Conservation (phyloP, 2,329 filamentous ascomycete genomes). For the Hymenoscyphus linearis region DNA sequence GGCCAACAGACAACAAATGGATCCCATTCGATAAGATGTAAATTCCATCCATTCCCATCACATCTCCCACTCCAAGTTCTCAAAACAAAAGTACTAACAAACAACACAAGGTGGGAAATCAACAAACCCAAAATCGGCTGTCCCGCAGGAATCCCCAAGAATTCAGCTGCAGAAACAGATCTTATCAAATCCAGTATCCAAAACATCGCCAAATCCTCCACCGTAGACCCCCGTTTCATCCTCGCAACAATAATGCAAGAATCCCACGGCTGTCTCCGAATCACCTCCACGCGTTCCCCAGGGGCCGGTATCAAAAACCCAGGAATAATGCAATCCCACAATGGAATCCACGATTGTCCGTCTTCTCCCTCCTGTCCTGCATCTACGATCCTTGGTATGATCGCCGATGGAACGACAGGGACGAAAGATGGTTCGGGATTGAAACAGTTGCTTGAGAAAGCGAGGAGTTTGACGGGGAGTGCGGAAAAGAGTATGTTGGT, state of each 20-base stretch:
- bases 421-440: background rate
- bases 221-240: background rate
- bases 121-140: background rate
- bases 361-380: too few relatives aligned
- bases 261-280: background rate
- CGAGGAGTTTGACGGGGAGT: background rate
- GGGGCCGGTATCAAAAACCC: background rate
- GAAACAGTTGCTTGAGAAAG: background rate
- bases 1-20: background rate
- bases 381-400: background rate
- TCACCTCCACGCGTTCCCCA: background rate
- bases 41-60: background rate
- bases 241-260: background rate
- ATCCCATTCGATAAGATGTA: background rate
- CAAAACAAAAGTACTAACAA: background rate
- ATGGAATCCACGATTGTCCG: background rate
- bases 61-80: background rate
- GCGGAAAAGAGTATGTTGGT: background rate
- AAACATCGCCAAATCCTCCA: background rate
- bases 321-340: background rate
- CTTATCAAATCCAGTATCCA: background rate
- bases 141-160: background rate
- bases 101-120: background rate
- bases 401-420: background rate
- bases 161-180: background rate